These are phyloP conservation scores for Mytilinidion resinicola DNA, from an alignment of 495 filamentous ascomycete genomes.

Conservation along the genomic window DNA sequence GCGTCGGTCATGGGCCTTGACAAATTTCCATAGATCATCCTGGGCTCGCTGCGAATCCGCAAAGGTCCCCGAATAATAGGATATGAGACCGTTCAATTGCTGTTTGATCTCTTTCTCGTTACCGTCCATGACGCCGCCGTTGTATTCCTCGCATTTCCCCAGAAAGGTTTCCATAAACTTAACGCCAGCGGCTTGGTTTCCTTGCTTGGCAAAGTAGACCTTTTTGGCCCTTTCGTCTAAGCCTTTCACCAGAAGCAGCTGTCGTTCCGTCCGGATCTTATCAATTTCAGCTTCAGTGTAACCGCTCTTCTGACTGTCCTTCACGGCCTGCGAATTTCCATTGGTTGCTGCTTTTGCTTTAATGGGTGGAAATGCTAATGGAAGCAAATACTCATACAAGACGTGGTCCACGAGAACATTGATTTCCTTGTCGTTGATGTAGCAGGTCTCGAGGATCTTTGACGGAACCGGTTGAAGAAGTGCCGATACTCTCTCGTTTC, in stretches of 20 bases:
- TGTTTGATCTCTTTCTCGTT: conserved; percentile 61
- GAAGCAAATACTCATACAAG: conserved; percentile 79
- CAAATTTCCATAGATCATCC: conserved; percentile 80
- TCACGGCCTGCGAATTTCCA: conserved; percentile 43
- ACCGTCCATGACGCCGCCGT: conserved; percentile 73
- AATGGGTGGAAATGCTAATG: conserved; percentile 74
- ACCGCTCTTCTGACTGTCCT: conserved; percentile 43
- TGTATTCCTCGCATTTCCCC: conserved; percentile 76
- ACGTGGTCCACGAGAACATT: conserved; percentile 78
- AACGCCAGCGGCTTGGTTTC: conserved; percentile 62
- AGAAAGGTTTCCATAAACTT: conserved; percentile 66
- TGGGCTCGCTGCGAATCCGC: conserved; percentile 63
- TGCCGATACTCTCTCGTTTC: conserved; percentile 65
- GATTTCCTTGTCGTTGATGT: conserved; percentile 83
- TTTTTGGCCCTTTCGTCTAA: conserved; percentile 73
- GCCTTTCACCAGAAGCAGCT: conserved; percentile 70
- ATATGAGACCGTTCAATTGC: conserved; percentile 58
- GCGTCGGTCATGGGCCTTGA: conserved; percentile 83
- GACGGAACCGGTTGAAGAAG: conserved; percentile 74
- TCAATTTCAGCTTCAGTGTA: conserved; percentile 62
- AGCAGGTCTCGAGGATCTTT: conserved; percentile 80
- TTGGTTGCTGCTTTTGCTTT: conserved; percentile 55
- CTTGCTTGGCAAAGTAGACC: conserved; percentile 83
- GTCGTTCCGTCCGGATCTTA: conserved; percentile 76
- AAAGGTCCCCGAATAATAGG: conserved; percentile 64